A percentile compares a stretch with the other conserved stretches of the same genome.
Evolutionary conservation across 129 eudicot species (phyloP).

Genomic region (Pittosporum tobira): DNA sequence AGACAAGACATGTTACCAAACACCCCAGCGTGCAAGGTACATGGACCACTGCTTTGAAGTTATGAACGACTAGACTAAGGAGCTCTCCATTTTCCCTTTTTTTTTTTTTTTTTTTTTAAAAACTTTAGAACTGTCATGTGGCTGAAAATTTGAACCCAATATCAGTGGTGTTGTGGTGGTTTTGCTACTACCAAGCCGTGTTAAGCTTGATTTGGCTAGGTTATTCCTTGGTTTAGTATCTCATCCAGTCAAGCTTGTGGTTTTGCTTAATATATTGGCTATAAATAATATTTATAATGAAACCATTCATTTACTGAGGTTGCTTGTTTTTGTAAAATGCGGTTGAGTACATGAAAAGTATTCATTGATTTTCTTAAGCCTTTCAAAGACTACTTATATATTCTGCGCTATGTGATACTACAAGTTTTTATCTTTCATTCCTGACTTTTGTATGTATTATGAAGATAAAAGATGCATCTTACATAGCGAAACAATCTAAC

Average conservation of each 20-base stretch:
- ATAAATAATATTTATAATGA: not conserved
- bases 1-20: conserved; percentile 77
- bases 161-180: not conserved
- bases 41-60: conserved; percentile 61
- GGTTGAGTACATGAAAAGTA: too few species aligned
- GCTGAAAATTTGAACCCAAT: not conserved
- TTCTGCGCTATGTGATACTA: not conserved
- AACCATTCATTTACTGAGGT: not conserved
- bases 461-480: too few species aligned
- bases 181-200: not conserved
- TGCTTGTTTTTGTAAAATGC: not conserved
- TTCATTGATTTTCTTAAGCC: not conserved
- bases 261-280: not conserved
- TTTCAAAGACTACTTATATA: too few species aligned
- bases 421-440: not conserved
- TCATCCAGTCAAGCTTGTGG: not conserved
- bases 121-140: not conserved
- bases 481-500: too few species aligned
- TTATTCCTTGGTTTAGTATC: not conserved
- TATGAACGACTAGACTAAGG: conserved; percentile 25
- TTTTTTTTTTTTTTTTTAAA: too few species aligned
- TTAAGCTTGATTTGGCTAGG: too few species aligned
- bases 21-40: conserved; percentile 97
- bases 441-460: too few species aligned
- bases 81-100: too few species aligned